Conservation (phyloP, 805 yeast species). For the Saccharomycopsis sp. region DNA sequence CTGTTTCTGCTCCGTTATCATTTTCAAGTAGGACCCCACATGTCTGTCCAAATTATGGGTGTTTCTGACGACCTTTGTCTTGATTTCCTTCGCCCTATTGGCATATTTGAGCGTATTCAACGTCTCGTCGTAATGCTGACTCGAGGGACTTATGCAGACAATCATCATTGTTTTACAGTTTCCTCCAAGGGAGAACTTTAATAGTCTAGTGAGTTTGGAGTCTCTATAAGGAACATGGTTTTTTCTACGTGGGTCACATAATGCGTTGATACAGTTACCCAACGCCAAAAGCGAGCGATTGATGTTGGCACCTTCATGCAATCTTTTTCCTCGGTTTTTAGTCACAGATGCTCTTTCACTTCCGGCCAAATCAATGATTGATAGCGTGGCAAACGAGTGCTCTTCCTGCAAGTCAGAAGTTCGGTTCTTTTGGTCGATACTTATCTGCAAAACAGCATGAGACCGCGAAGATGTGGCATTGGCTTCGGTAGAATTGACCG, state of each 20-base stretch:
- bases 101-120: conserved; percentile 88
- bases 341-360: conserved; percentile 93
- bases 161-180: conserved; percentile 95
- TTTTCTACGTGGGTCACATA: conserved; percentile 62
- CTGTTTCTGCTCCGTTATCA: conserved; percentile 73
- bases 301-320: conserved; percentile 90
- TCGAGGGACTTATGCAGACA: conserved; percentile 86
- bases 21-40: conserved; percentile 75
- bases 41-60: conserved; percentile 72
- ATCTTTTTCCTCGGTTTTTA: conserved; percentile 69
- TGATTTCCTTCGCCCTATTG: conserved; percentile 83
- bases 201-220: conserved; percentile 77
- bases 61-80: conserved; percentile 70
- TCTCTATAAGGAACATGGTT: conserved; percentile 87
- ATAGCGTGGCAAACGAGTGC: conserved; percentile 71
- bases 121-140: conserved; percentile 87
- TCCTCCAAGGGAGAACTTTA: conserved; percentile 88
- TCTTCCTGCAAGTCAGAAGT: conserved; percentile 59
- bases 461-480: conserved; percentile 87
- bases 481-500: conserved; percentile 85
- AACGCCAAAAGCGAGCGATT: conserved; percentile 81
- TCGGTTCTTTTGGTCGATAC: conserved; percentile 52
- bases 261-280: conserved; percentile 90
- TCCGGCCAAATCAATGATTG: conserved; percentile 90
- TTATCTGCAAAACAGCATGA: conserved; percentile 86